Evolutionary conservation across 257 asterid genomes (phyloP), one percentile per base, ranked within the genome.

Genomic region (Solanum paucissectum): DNA sequence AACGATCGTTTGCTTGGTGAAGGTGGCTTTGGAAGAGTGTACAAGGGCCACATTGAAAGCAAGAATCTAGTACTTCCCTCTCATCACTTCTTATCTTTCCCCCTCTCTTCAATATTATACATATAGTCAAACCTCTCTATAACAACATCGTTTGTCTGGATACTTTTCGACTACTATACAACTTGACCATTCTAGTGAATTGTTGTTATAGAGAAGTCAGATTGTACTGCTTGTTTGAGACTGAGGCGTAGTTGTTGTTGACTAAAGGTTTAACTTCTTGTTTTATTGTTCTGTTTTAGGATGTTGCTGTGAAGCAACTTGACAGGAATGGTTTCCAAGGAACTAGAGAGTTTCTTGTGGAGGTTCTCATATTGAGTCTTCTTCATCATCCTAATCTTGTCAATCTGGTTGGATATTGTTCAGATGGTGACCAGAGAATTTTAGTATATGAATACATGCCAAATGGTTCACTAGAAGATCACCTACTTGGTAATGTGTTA

Each of bases 11-110:
- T 91, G 88, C 73, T 91, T 1, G 95, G 96, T n/a, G 96, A 93
- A 91, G 96, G 96, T n/a, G 96, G 96, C 27, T 93, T 93, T 42
- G 96, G 96, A 42, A 92, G 91, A 90, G 96, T 93, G 82, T 92
- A 92, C 92, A 93, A 87, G 88, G 96, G 93, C 90, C 91, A 83
- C 86, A 66, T 93, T 20, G 74, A 49, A 87, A 90, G 89, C 40
- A 90, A 90, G 88, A 88, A 88, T 16, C 86, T 90, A 14, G 95
- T 93, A 91, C 49, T 73, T 73, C 1, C 82, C 49, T 36, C 49
- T 73, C 82, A 33, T 73, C 9, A 9, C 49, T 73, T 34, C 13
- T 5, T 36, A 36, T 73, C 49, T 1, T 32, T 32, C 76, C 16
- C 76, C 76, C 12, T 69, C 16, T 60, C 7, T 9, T 60, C 69